Conservation (phyloP, 2,329 filamentous ascomycete species). For the Phaeosphaeriaceae sp. region DNA sequence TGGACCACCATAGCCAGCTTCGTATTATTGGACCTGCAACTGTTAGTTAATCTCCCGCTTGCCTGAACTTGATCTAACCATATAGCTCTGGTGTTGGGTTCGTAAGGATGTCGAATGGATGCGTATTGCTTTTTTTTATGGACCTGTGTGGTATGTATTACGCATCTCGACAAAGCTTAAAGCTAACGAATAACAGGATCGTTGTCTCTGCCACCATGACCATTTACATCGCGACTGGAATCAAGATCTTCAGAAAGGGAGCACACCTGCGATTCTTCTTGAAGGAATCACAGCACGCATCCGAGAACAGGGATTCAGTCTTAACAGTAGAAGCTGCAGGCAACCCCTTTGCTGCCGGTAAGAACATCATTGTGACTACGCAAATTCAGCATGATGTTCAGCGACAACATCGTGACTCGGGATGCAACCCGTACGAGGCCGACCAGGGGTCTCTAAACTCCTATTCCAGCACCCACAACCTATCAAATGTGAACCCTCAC, state of each 20-base stretch:
- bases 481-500: constrained; percentile 1
- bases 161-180: neutral
- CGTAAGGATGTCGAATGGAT: constrained; percentile 70
- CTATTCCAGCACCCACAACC: constrained; percentile 34
- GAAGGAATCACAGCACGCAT: constrained; percentile 11
- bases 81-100: constrained; percentile 83
- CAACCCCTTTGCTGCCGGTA: constrained; percentile 51
- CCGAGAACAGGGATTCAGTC: neutral
- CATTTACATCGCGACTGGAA: constrained; percentile 71
- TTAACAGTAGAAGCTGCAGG: constrained; percentile 34
- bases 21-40: constrained; percentile 76
- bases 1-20: constrained; percentile 60
- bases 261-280: constrained; percentile 54
- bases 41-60: constrained; percentile 43
- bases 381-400: constrained; percentile 66
- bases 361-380: constrained; percentile 59
- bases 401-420: constrained; percentile 48
- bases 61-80: constrained; percentile 1
- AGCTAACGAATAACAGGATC: constrained; percentile 44
- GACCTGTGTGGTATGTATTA: constrained; percentile 65
- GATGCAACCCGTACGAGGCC: constrained; percentile 6
- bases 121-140: constrained; percentile 78
- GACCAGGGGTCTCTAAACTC: constrained; percentile 35
- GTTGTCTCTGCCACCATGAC: constrained; percentile 66
- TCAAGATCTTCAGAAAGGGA: constrained; percentile 71